Percentiles rank a stretch among this genome's conserved stretches.
phyloP scores from a whole-genome alignment of 1,284 basidiomycete species.

The Apiotrichum porosum region DNA sequence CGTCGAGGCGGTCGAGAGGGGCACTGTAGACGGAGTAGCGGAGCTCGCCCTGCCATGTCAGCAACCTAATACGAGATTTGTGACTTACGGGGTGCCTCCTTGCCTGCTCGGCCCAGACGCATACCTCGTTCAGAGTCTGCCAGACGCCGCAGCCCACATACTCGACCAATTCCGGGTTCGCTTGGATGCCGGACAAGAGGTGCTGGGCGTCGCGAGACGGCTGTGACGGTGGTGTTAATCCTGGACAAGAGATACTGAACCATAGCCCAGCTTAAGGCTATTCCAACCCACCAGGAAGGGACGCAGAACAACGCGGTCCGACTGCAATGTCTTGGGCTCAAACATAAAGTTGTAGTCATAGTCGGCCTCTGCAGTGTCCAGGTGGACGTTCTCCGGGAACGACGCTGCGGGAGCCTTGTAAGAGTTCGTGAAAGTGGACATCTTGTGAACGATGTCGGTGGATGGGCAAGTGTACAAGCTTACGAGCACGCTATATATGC shows the following conservation, averaged over 20 bases:
- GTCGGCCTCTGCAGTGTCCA: conserved; percentile 30
- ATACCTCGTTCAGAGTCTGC: conserved; percentile 26
- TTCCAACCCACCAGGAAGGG: conserved; percentile 14
- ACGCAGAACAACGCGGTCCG: conserved; percentile 23
- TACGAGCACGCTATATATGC: too few species aligned
- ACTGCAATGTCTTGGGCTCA: conserved; percentile 26
- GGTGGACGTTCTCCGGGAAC: conserved; percentile 23
- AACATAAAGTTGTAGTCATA: conserved; percentile 47
- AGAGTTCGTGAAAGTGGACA: conserved; percentile 22
- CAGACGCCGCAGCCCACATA: conserved; percentile 22
- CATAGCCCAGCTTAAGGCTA: too few species aligned
- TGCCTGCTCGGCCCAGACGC: conserved; percentile 27
- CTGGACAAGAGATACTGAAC: background rate
- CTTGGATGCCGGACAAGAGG: conserved; percentile 24
- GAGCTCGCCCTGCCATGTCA: conserved; percentile 3
- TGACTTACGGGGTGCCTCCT: conserved; percentile 22
- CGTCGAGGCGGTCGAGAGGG: conserved; percentile 19
- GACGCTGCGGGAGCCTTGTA: conserved; percentile 16
- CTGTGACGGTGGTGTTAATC: conserved; percentile 9
- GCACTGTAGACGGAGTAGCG: conserved; percentile 37
- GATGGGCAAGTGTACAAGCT: too few species aligned
- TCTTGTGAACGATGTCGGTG: background rate
- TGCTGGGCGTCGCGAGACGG: conserved; percentile 34
- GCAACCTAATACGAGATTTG: background rate
- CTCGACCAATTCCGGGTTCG: conserved; percentile 20